These are phyloP conservation scores for Fusarium cicatricum DNA, from an alignment of 2,329 filamentous ascomycete genomes.

Conservation along the genomic window DNA sequence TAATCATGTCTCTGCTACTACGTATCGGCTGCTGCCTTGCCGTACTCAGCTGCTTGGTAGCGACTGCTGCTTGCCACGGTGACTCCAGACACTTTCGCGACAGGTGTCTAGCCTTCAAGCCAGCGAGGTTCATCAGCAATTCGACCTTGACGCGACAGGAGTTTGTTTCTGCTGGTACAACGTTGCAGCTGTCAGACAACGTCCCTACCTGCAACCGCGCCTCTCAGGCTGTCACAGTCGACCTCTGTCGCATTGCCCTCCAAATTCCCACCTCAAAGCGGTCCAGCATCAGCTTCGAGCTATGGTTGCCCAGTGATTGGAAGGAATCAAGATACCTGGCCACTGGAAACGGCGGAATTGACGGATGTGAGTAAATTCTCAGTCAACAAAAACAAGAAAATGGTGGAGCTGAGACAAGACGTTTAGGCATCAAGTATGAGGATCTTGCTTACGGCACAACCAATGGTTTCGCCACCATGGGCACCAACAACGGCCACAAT, in stretches of 20 bases:
- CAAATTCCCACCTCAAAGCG: conserved; percentile 17
- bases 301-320: conserved; percentile 57
- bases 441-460: conserved; percentile 47
- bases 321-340: conserved; percentile 53
- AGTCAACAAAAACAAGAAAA: no score
- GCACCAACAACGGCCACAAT: conserved; percentile 60
- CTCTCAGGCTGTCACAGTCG: conserved; percentile 5
- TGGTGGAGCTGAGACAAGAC: no score
- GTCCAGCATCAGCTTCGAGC: conserved; percentile 48
- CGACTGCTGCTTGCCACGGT: no score
- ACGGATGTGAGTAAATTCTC: conserved; percentile 52
- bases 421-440: conserved; percentile 52
- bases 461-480: conserved; percentile 55
- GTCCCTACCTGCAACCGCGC: conserved; percentile 16
- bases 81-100: no score
- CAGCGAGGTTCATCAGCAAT: conserved; percentile 1
- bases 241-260: conserved; percentile 15
- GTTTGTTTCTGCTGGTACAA: conserved; percentile 4
- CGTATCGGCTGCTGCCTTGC: no score
- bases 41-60: no score
- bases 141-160: conserved; percentile 20
- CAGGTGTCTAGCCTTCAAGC: conserved; percentile 5
- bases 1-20: no score
- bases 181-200: conserved; percentile 1
- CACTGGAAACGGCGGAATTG: conserved; percentile 58